Base-by-base conservation (phyloP, 2,329 filamentous ascomycete species). In the Dryadomyces sulphureus region DNA sequence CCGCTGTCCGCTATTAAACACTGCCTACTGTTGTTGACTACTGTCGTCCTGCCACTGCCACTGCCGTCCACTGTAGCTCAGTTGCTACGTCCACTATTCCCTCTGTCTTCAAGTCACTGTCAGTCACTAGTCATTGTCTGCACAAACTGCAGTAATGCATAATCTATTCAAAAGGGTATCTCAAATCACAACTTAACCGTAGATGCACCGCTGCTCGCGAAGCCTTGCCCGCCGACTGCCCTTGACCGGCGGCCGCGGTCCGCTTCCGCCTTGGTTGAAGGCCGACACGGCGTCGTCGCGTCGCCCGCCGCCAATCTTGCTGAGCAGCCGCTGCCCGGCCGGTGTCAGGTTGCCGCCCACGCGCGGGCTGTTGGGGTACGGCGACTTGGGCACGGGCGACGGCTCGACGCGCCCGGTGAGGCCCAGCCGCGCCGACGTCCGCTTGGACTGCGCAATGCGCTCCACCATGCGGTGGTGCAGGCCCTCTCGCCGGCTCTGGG, bases 401-500 rank as follows among this genome's bases (percentile, higher is more conserved):
- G 65, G 63, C 27, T 75, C 70, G 12, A 65, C 68, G 53, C 70
- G 82, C 14, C 73, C 79, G 4, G 71, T 77, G 51, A 77, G 69
- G 21, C 77, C 78, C 17, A 72, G 65, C 46, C 70, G 73, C 7
- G 73, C 70, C 5, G 75, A 71, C 22, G 72, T 70, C 43, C 81
- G 75, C 59, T 88, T 89, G 3, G 73, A 81, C 55, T 78, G 77
- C 12, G 84, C 77, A 20, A 85, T 84, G 44, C 77, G 77, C 50
- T 94, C 89, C 2, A 95, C 88, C 73, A 95, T 86, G 32, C 80
- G 77, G 56, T 90, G 79, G 60, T 93, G 88, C 24, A 96, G 65
- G 32, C 77, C 79, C 64, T 96, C 92, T 34, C 90, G 72, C 51
- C 74, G 77, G 45, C 84, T 78, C 45, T 81, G 78, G 46, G 86